Conservation (phyloP, 2,329 filamentous ascomycete genomes). For the Pyricularia sp. region DNA sequence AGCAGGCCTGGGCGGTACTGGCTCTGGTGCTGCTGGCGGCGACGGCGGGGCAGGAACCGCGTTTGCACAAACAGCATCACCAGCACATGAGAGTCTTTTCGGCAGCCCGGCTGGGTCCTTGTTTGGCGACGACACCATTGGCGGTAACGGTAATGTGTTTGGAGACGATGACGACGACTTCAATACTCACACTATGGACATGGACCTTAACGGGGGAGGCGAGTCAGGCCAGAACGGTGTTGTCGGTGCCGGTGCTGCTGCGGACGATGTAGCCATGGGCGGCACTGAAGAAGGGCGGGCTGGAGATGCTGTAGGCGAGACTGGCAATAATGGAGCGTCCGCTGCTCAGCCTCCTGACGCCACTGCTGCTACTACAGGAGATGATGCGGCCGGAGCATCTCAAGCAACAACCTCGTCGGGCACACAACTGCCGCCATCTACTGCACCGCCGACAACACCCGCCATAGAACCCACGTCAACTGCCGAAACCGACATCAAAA, state of each 20-base stretch:
- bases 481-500: background rate
- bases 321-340: background rate
- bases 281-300: slow-evolving; percentile 5
- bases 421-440: background rate
- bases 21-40: slow-evolving; percentile 17
- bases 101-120: slow-evolving; percentile 73
- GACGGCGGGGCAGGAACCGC: slow-evolving; percentile 41
- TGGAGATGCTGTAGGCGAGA: slow-evolving; percentile 11
- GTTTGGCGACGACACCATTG: slow-evolving; percentile 64
- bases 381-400: background rate
- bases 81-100: slow-evolving; percentile 72
- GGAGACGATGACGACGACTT: slow-evolving; percentile 71
- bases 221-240: slow-evolving; percentile 27
- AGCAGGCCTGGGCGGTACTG: slow-evolving; percentile 21
- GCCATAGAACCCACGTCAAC: slow-evolving; percentile 5
- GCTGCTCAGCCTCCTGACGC: slow-evolving; percentile 2
- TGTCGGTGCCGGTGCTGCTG: slow-evolving; percentile 26
- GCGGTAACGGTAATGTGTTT: slow-evolving; percentile 49
- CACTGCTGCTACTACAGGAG: background rate
- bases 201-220: slow-evolving; percentile 43
- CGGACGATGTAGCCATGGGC: slow-evolving; percentile 20
- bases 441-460: background rate
- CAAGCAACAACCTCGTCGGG: background rate
- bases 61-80: slow-evolving; percentile 31
- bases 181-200: slow-evolving; percentile 55